phyloP scores from a whole-genome alignment of 2,329 filamentous ascomycete species.

The Monilinia fructicola region DNA sequence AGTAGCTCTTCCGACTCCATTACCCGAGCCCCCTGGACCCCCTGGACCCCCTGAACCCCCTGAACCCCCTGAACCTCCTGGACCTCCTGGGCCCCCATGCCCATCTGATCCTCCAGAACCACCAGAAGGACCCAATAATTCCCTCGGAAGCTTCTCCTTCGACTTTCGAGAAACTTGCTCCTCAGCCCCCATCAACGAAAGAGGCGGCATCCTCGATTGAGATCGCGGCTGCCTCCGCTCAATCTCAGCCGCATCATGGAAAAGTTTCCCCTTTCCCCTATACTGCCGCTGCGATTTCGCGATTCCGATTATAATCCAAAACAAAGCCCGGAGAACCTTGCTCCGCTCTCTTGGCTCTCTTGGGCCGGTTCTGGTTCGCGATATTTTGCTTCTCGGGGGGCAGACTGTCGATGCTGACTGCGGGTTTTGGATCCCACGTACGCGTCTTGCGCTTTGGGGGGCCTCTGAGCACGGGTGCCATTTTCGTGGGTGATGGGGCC shows the following conservation, averaged over 20 bases:
- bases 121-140: neutral
- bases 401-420: neutral
- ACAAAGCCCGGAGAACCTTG: neutral
- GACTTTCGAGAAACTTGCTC: neutral
- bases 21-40: neutral
- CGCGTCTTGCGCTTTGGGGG: slow-evolving; percentile 6
- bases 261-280: neutral
- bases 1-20: neutral
- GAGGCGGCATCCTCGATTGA: neutral
- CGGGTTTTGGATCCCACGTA: neutral
- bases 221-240: neutral
- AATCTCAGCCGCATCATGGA: neutral
- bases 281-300: neutral
- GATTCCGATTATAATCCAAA: slow-evolving; percentile 4
- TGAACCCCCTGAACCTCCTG: neutral
- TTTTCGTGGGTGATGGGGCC: neutral
- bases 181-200: neutral
- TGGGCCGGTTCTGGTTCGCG: neutral
- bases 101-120: neutral
- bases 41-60: too few relatives aligned
- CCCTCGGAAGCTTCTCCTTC: neutral
- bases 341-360: neutral
- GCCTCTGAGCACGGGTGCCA: neutral
- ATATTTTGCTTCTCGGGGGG: neutral
- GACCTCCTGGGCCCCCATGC: neutral